Conservation (phyloP, 1,284 basidiomycete species). For the Fomitopsis betulina region DNA sequence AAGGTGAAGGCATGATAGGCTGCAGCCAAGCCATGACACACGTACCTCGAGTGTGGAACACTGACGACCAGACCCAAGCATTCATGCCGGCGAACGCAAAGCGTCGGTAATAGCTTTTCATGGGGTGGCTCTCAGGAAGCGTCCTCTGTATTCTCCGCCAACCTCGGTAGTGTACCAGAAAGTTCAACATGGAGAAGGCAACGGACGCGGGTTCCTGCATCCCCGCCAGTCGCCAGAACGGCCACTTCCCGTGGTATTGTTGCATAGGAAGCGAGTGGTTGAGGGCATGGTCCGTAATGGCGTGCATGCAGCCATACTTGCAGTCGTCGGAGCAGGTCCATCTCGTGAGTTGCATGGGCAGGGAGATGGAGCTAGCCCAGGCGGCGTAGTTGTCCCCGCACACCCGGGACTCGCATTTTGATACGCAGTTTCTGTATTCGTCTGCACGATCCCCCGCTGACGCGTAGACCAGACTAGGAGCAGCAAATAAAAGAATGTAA, state of each 20-base stretch:
- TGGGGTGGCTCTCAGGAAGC: constrained; percentile 57
- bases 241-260: constrained; percentile 97
- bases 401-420: constrained; percentile 18
- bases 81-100: constrained; percentile 80
- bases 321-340: constrained; percentile 88
- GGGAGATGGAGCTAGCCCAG: constrained; percentile 28
- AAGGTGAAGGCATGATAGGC: constrained; percentile 6
- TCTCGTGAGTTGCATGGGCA: constrained; percentile 50
- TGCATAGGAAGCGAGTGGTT: constrained; percentile 41
- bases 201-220: constrained; percentile 96
- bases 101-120: constrained; percentile 65
- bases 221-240: constrained; percentile 81
- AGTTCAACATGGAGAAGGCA: constrained; percentile 82
- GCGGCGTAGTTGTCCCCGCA: constrained; percentile 10
- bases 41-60: constrained; percentile 91
- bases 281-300: constrained; percentile 65
- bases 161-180: constrained; percentile 68
- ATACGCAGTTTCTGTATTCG: constrained; percentile 24
- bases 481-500: constrained; percentile 2
- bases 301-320: constrained; percentile 86
- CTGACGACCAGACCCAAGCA: constrained; percentile 89
- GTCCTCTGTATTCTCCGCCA: constrained; percentile 42
- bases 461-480: constrained; percentile 7
- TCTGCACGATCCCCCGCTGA: constrained; percentile 31
- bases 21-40: not conserved